Percentiles rank a stretch among this genome's conserved stretches.
Evolutionary conservation across 306 rosid species (phyloP).

Genomic region (Potentilla sterilis): DNA sequence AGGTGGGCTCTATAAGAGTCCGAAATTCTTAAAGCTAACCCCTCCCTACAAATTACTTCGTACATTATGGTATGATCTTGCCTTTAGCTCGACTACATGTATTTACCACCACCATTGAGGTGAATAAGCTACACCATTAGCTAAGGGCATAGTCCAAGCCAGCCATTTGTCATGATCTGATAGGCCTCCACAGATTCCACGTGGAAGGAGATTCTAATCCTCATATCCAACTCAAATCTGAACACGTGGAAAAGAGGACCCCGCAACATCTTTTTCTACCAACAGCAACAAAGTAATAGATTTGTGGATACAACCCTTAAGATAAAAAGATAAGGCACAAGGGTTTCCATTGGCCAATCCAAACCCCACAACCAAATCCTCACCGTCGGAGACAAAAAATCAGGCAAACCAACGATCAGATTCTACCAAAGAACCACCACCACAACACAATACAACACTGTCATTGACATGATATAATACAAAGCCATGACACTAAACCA

Average conservation of each 20-base stretch:
- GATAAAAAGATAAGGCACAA: conserved; percentile 85
- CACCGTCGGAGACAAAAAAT: conserved; percentile 54
- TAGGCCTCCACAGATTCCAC: conserved; percentile 38
- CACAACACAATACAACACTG: conserved; percentile 63
- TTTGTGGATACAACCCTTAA: conserved; percentile 43
- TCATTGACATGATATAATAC: conserved; percentile 28
- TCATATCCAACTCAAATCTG: conserved; percentile 19
- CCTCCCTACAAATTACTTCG: no score
- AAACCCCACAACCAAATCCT: conserved; percentile 12
- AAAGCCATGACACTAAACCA: conserved; percentile 39
- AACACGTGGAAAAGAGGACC: conserved; percentile 26
- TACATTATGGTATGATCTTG: no score
- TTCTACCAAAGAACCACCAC: conserved; percentile 31
- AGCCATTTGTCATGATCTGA: conserved; percentile 42
- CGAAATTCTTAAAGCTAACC: no score
- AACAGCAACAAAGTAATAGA: conserved; percentile 50
- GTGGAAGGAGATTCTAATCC: conserved; percentile 25
- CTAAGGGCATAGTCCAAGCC: neutral
- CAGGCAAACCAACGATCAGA: conserved; percentile 42
- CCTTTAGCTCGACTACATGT: no score
- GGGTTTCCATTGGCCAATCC: conserved; percentile 35
- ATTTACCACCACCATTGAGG: no score
- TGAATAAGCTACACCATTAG: no score
- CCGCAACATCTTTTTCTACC: conserved; percentile 57
- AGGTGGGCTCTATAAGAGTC: no score